Evolutionary conservation across 768 basidiomycete genomes (phyloP), one percentile per base, ranked within the genome.

Genomic region (Mrakia gelida): DNA sequence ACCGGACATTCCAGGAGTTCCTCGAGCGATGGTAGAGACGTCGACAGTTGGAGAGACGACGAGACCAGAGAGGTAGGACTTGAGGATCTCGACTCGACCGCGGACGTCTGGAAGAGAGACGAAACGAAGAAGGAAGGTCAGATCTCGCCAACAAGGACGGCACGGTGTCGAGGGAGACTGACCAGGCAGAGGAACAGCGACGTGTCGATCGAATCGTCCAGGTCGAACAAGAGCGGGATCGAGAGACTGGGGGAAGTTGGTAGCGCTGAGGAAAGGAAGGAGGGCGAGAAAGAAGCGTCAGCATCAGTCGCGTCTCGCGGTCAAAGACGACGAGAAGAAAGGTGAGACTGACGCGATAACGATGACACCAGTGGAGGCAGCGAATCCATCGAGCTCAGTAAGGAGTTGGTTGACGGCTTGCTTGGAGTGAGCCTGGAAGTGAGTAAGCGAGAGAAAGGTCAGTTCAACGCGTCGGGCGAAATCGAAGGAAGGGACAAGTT

Each of bases 361-460:
- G 78, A 98, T 94, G 80, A 99, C 90, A 34, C 95, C 96, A 84
- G 98, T 85, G 34, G 88, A 89, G 83, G 95, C 93, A 83, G 91
- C 87, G 87, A 99, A 99, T 3, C 97, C 97, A 82, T 99, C 97
- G 88, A 98, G 91, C 84, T 99, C 97, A 56, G 95, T 93, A 71
- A 99, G 88, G 23, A 99, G 88, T 85, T 99, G 97, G 82, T 99
- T 99, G 68, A 99, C 87, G 0, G 97, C 94, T 80, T 84, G 78
- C 72, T 73, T 73, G 32, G 52, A 54, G 30, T 52, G 49, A 16
- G 72, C 72, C 68, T 71, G 65, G 49, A 15, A 45, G 15, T 9
- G 18, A 16, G 18, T 4, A 52, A 52, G 49, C 3, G 49, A 21
- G 49, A 21, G 18, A 13, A 52, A 21, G 49, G 38, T 21, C 8